These are phyloP conservation scores for Pichia sp. DNA, from an alignment of 1,139 yeast genomes.

Conservation along the genomic window DNA sequence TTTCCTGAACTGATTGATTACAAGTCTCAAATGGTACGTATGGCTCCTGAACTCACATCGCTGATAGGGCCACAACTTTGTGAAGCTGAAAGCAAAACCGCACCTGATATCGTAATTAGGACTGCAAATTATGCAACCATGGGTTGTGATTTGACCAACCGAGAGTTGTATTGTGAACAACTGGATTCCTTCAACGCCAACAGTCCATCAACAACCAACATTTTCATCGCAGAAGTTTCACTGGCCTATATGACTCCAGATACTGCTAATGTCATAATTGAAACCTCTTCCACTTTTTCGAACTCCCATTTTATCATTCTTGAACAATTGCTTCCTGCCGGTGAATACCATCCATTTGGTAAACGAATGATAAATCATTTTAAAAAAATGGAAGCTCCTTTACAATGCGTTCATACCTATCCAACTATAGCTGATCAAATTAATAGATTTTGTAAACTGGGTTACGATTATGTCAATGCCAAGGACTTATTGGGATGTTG, in stretches of 20 bases:
- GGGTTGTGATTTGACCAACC: constrained; percentile 68
- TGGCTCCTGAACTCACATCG: constrained; percentile 42
- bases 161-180: constrained; percentile 38
- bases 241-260: constrained; percentile 72
- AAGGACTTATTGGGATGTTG: constrained; percentile 58
- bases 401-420: constrained; percentile 61
- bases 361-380: constrained; percentile 74
- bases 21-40: constrained; percentile 49
- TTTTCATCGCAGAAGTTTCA: constrained; percentile 80
- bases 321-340: constrained; percentile 71
- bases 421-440: constrained; percentile 49
- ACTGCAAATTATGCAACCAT: constrained; percentile 51
- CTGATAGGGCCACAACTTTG: constrained; percentile 36
- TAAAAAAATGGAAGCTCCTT: constrained; percentile 60
- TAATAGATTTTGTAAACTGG: constrained; percentile 44
- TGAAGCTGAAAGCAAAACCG: constrained; percentile 10
- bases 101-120: constrained; percentile 35
- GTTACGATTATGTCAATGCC: constrained; percentile 48
- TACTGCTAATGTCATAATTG: constrained; percentile 62
- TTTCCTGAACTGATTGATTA: constrained; percentile 62
- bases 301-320: constrained; percentile 60
- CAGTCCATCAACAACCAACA: constrained; percentile 36
- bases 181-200: constrained; percentile 33
- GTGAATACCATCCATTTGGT: constrained; percentile 62
- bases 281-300: constrained; percentile 42